These are phyloP conservation scores for Euryodendron excelsum DNA, from an alignment of 148 eudicot genomes.

Conservation along the genomic window DNA sequence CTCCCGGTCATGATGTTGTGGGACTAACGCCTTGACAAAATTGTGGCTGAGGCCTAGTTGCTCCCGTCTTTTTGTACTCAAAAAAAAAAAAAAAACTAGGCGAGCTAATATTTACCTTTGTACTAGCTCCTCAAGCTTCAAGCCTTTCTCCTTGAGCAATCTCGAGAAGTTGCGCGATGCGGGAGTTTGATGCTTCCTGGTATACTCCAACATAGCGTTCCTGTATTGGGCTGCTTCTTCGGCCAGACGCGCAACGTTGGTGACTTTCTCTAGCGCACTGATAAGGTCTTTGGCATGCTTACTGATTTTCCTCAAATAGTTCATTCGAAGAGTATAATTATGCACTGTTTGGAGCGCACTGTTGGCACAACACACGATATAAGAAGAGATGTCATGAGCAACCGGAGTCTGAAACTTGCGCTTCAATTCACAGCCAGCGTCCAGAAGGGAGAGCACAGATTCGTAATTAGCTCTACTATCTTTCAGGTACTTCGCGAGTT, in stretches of 20 bases:
- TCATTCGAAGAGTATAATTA: not conserved
- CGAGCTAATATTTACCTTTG: no score
- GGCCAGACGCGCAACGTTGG: not conserved
- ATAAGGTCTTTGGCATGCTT: not conserved
- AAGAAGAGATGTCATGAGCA: not conserved
- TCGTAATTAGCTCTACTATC: constrained; percentile 6
- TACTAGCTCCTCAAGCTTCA: not conserved
- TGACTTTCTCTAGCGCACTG: not conserved
- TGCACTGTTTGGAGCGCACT: not conserved
- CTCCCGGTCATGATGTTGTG: no score
- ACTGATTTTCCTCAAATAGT: not conserved
- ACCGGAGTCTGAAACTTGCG: not conserved
- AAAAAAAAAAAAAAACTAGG: no score
- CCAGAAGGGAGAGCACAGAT: not conserved
- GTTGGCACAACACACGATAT: not conserved
- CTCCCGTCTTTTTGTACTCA: no score
- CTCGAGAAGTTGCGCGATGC: not conserved
- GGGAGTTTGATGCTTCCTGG: not conserved
- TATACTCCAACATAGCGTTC: not conserved
- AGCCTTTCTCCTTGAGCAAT: not conserved
- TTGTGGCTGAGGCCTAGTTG: no score
- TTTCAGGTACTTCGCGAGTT: constrained; percentile 3
- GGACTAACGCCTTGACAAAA: no score
- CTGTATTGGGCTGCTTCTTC: not conserved
- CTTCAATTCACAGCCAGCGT: not conserved